These are phyloP conservation scores for Neopestalotiopsis sp. DNA, from an alignment of 2,329 filamentous ascomycete genomes.

Conservation along the genomic window DNA sequence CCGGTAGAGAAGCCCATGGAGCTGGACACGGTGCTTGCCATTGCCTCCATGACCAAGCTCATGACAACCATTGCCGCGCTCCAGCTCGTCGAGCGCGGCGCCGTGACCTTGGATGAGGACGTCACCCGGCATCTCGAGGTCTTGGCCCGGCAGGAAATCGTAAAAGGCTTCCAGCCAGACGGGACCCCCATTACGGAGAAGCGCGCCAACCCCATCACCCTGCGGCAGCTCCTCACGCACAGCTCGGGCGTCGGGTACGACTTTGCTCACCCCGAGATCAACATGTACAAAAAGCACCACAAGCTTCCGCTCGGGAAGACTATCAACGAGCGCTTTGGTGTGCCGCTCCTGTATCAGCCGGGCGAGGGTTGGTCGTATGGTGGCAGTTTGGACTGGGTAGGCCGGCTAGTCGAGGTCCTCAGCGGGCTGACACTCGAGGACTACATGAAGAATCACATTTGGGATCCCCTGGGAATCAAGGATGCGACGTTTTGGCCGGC, in stretches of 20 bases:
- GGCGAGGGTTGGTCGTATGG: constrained; percentile 50
- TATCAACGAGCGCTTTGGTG: constrained; percentile 35
- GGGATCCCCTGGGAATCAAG: constrained; percentile 25
- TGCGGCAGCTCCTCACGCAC: constrained; percentile 54
- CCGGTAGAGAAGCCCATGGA: constrained; percentile 21
- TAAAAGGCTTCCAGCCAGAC: constrained; percentile 47
- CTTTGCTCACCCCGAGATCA: constrained; percentile 31
- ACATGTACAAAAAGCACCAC: constrained; percentile 14
- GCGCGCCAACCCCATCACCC: constrained; percentile 43
- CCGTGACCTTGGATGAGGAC: constrained; percentile 52
- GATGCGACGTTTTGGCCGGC: constrained; percentile 30
- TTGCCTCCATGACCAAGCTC: constrained; percentile 48
- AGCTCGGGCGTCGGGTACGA: constrained; percentile 49
- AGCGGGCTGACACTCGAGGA: constrained; percentile 29
- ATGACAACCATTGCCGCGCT: constrained; percentile 51
- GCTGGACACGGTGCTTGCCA: constrained; percentile 36
- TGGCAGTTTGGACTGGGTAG: constrained; percentile 48
- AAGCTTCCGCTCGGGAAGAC: neutral
- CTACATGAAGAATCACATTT: constrained; percentile 30
- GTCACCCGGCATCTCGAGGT: constrained; percentile 48
- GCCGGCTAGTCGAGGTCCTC: constrained; percentile 37
- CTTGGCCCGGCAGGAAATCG: constrained; percentile 46
- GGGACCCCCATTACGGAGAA: constrained; percentile 37
- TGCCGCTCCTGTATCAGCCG: constrained; percentile 50
- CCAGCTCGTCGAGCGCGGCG: constrained; percentile 52